phyloP scores from a whole-genome alignment of 768 basidiomycete species.

The Porpolomopsis calyptriformis region DNA sequence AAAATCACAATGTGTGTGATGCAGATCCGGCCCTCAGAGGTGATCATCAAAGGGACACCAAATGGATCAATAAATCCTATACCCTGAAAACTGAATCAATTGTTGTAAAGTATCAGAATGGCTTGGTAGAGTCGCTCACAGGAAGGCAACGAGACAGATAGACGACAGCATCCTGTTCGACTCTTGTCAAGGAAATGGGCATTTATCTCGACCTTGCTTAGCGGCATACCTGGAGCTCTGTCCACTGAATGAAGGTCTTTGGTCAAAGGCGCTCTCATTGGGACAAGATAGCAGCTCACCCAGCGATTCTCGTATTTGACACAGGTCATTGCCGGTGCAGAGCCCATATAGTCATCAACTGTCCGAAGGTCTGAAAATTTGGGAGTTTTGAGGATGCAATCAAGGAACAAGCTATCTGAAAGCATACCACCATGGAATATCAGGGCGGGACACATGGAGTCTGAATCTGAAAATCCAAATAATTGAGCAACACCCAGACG shows the following conservation, averaged over 20 bases:
- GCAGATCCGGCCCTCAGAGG: background rate
- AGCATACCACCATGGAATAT: background rate
- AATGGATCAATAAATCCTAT: background rate
- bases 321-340: background rate
- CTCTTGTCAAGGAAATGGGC: background rate
- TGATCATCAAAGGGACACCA: background rate
- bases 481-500: background rate
- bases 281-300: background rate
- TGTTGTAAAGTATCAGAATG: background rate
- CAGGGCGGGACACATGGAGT: background rate
- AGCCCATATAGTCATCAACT: background rate
- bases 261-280: background rate
- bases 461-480: background rate
- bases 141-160: background rate
- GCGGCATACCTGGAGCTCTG: background rate
- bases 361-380: background rate
- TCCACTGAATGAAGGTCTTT: background rate
- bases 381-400: background rate
- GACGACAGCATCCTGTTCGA: background rate
- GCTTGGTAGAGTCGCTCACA: background rate
- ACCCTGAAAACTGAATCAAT: background rate
- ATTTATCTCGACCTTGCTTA: background rate
- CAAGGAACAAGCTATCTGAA: background rate
- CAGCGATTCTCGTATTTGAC: background rate
- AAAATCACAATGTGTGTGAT: background rate